Evolutionary conservation across 73 alveolate species (phyloP).

Genomic region (Paramecium octaurelia): DNA sequence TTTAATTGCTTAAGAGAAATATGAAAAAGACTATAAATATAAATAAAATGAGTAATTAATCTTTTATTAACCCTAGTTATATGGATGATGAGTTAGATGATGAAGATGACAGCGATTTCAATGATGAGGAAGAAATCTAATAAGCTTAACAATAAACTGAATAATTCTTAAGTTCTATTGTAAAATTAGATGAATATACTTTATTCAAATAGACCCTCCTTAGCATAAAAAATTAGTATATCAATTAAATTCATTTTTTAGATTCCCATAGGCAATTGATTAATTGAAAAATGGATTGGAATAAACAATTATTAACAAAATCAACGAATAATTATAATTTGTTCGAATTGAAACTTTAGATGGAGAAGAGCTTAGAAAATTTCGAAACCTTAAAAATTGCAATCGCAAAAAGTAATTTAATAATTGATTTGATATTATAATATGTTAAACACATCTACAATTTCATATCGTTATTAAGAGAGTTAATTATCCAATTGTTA

Average conservation of each 20-base stretch:
- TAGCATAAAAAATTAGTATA: not conserved
- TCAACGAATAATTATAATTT: not conserved
- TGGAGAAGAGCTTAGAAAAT: not conserved
- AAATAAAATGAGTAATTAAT: not conserved
- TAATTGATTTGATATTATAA: not conserved
- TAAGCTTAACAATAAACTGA: not conserved
- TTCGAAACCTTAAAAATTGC: not conserved
- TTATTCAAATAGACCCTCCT: not conserved
- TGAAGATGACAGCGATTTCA: not conserved
- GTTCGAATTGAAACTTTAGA: not conserved
- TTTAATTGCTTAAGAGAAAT: not conserved
- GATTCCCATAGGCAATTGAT: not conserved
- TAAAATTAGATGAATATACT: not conserved
- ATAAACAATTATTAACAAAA: not conserved
- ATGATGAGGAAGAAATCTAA: not conserved
- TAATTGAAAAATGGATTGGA: not conserved
- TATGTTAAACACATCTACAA: not conserved
- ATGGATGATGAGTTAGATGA: slow-evolving; percentile 7
- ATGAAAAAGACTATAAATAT: not conserved
- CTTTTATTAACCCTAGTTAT: not conserved
- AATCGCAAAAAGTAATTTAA: not conserved
- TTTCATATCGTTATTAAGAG: not conserved
- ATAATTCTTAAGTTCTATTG: not conserved
- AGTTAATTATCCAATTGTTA: no score
- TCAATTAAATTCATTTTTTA: not conserved